phyloP scores from a whole-genome alignment of 2,329 filamentous ascomycete genomes.

The Seiridium cupressi region DNA sequence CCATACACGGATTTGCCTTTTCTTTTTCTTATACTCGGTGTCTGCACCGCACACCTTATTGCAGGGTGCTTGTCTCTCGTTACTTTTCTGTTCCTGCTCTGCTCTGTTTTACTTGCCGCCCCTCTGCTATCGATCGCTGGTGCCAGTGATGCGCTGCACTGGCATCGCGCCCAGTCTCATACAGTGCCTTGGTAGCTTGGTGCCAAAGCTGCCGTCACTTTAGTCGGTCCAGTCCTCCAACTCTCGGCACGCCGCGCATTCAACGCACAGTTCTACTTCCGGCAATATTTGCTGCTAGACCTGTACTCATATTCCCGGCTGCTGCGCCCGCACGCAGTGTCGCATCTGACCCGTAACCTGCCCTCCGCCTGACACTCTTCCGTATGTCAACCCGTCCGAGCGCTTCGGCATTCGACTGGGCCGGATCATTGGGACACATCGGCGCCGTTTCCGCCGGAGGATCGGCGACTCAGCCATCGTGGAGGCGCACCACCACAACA shows the following conservation, averaged over 20 bases:
- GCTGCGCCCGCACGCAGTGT: not conserved
- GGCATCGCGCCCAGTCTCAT: not conserved
- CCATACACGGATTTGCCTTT: not conserved
- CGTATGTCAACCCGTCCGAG: slow-evolving; percentile 1
- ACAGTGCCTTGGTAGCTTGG: not conserved
- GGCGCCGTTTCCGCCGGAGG: slow-evolving; percentile 2
- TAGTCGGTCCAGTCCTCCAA: not conserved
- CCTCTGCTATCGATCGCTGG: not conserved
- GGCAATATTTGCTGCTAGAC: not conserved
- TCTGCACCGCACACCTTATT: not conserved
- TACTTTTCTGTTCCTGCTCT: not conserved
- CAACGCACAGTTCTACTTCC: not conserved
- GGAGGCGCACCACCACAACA: not conserved
- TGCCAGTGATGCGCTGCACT: not conserved
- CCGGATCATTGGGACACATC: slow-evolving; percentile 2
- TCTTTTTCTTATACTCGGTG: not conserved
- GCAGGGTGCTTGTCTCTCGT: not conserved
- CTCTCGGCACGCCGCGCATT: not conserved
- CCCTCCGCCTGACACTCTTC: not conserved
- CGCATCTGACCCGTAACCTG: not conserved
- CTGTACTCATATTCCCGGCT: not conserved
- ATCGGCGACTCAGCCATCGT: slow-evolving; percentile 2
- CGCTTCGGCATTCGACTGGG: not conserved
- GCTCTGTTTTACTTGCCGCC: not conserved
- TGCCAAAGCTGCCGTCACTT: not conserved